phyloP scores from a whole-genome alignment of 1,284 basidiomycete species.

The Cutaneotrichosporon sp. region DNA sequence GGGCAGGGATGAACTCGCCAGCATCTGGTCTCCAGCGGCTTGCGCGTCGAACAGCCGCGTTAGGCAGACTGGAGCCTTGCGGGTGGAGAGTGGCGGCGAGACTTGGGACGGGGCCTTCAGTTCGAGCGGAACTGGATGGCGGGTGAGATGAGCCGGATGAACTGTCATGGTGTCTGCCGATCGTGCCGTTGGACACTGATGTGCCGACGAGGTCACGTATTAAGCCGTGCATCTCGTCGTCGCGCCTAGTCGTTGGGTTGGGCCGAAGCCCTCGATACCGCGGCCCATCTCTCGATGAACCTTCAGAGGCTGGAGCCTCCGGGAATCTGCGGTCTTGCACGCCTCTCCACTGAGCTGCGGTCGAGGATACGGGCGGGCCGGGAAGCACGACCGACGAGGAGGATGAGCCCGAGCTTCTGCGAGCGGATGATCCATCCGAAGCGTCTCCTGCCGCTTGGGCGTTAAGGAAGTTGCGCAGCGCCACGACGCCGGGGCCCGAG shows the following conservation, averaged over 20 bases:
- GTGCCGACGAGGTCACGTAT: background rate
- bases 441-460: slow-evolving; percentile 11
- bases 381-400: slow-evolving; percentile 6
- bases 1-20: too few relatives aligned
- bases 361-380: slow-evolving; percentile 2
- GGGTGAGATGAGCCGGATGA: background rate
- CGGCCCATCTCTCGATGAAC: background rate
- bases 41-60: too few relatives aligned
- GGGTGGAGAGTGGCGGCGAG: background rate
- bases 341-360: slow-evolving; percentile 3
- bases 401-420: slow-evolving; percentile 9
- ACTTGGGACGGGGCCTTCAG: background rate
- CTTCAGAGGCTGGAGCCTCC: background rate
- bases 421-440: slow-evolving; percentile 13
- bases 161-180: background rate
- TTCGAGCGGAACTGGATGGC: background rate
- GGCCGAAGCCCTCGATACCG: background rate
- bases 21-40: too few relatives aligned
- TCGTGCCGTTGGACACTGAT: background rate
- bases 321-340: background rate
- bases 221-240: background rate
- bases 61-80: background rate
- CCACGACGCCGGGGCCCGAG: slow-evolving; percentile 84
- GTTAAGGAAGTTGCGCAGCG: slow-evolving; percentile 73
- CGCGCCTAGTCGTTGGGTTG: background rate